Percentiles rank a stretch among this genome's conserved stretches.
Evolutionary conservation across 2,329 filamentous ascomycete species (phyloP).

Genomic region (Cadophora sp.): DNA sequence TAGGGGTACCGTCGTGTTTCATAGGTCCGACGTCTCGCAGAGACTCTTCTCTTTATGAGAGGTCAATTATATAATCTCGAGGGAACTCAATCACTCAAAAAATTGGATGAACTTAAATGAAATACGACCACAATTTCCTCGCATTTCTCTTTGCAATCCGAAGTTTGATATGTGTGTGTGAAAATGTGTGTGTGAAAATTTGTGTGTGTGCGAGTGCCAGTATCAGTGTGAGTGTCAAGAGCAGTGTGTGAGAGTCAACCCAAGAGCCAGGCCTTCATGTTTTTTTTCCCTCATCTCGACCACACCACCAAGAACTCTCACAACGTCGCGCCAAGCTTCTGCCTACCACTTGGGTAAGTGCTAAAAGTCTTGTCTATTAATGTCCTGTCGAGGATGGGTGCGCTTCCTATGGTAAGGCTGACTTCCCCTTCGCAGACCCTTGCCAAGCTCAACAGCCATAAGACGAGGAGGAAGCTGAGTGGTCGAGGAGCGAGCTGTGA

Average conservation of each 20-base stretch:
- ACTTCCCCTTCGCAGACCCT: background rate
- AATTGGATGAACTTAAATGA: conserved; percentile 9
- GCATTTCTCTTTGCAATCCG: background rate
- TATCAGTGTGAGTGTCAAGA: too few relatives aligned
- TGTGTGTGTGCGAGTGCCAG: too few relatives aligned
- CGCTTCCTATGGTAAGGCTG: conserved; percentile 12
- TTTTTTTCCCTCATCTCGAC: background rate
- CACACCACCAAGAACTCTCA: background rate
- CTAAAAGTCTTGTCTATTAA: conserved; percentile 4
- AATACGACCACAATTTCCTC: conserved; percentile 9
- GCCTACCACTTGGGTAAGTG: background rate
- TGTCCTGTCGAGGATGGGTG: background rate
- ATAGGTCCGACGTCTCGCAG: conserved; percentile 10
- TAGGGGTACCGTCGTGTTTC: conserved; percentile 7
- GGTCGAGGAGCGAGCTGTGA: conserved; percentile 8
- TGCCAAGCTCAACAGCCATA: conserved; percentile 12
- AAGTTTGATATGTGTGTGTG: background rate
- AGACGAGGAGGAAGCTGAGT: background rate
- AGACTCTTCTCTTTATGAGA: background rate
- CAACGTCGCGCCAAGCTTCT: conserved; percentile 2
- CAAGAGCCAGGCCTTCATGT: background rate
- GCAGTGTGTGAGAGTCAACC: background rate
- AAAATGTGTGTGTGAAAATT: too few relatives aligned
- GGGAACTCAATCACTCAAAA: background rate
- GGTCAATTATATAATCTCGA: conserved; percentile 3